Evolutionary conservation across 805 yeast genomes (phyloP).

Genomic region (Wickerhamomyces rabaulensis): DNA sequence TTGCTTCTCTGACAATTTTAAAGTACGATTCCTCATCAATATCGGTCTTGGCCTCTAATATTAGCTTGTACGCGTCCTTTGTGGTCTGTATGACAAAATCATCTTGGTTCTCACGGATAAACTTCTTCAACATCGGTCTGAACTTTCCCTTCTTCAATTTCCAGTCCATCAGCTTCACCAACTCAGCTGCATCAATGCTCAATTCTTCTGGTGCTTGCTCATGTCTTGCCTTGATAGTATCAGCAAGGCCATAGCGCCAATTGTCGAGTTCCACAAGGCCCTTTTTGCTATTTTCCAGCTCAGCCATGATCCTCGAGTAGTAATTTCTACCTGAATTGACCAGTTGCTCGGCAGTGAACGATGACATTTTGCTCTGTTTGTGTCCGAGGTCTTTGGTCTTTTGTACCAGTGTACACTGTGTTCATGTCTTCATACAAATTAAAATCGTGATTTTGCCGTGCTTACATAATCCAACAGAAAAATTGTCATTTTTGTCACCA

Average conservation of each 20-base stretch:
- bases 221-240: slow-evolving; percentile 4
- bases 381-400: too few species aligned
- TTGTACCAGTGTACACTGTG: too few species aligned
- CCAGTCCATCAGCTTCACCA: slow-evolving; percentile 22
- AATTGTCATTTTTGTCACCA: not conserved
- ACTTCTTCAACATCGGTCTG: slow-evolving; percentile 20
- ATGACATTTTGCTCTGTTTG: not conserved
- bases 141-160: slow-evolving; percentile 24
- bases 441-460: too few species aligned
- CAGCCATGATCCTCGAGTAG: slow-evolving; percentile 8
- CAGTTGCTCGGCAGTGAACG: slow-evolving; percentile 2
- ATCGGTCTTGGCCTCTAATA: slow-evolving; percentile 1
- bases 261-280: not conserved
- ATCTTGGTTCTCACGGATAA: slow-evolving; percentile 17
- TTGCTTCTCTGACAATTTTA: slow-evolving; percentile 6
- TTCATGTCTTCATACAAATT: too few species aligned
- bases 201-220: not conserved
- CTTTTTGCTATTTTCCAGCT: slow-evolving; percentile 2
- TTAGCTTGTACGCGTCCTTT: slow-evolving; percentile 8
- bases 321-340: slow-evolving; percentile 1
- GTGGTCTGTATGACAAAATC: slow-evolving; percentile 8
- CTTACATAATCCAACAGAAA: not conserved
- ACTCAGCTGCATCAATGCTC: slow-evolving; percentile 13
- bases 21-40: slow-evolving; percentile 7
- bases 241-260: not conserved